Conservation (phyloP, 257 asterid species). For the Solanum dulcamara region DNA sequence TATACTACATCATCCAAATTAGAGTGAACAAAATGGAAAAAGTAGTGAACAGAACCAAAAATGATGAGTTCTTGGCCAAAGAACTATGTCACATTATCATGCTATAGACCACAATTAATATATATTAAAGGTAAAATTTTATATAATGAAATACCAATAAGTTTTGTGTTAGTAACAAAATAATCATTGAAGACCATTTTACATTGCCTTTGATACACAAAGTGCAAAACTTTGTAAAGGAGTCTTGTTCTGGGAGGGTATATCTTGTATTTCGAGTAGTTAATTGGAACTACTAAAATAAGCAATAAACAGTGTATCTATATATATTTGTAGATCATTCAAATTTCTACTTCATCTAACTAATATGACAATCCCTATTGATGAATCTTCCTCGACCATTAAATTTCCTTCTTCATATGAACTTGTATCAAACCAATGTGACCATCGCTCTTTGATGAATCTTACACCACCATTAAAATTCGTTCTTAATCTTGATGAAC, state of each 20-base stretch:
- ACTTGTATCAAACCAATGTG: neutral
- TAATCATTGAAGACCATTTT: neutral
- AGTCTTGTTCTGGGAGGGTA: neutral
- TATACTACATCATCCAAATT: neutral
- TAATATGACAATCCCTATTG: neutral
- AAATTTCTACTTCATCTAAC: neutral
- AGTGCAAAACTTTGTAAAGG: neutral
- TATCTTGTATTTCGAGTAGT: neutral
- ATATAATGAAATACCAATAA: neutral
- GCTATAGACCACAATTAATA: neutral
- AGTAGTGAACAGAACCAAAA: neutral
- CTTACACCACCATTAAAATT: neutral
- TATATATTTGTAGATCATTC: neutral
- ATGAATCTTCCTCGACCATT: neutral
- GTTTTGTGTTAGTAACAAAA: too few relatives aligned
- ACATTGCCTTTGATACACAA: neutral
- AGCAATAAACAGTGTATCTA: neutral
- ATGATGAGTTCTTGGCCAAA: neutral
- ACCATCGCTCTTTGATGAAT: neutral
- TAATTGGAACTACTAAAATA: neutral
- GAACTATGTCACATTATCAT: neutral
- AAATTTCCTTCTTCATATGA: neutral
- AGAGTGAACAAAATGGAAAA: neutral
- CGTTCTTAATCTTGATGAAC: neutral
- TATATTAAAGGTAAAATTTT: neutral